These are phyloP conservation scores for Prunus dulcis DNA, from an alignment of 306 rosid genomes.

Conservation along the genomic window DNA sequence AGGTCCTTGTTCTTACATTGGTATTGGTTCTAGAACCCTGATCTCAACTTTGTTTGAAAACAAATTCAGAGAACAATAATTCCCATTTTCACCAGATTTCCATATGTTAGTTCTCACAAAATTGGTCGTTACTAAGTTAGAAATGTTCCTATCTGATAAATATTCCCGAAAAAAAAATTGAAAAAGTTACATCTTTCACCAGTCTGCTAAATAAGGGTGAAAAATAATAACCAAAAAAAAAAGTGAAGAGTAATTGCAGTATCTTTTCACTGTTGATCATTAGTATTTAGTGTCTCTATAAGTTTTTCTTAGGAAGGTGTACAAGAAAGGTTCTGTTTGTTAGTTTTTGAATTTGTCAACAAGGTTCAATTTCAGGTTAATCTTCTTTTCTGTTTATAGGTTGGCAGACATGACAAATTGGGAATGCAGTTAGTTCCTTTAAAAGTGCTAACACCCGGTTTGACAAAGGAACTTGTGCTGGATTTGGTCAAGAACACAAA, in stretches of 20 bases:
- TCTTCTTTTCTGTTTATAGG: conserved; percentile 37
- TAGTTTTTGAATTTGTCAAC: background rate
- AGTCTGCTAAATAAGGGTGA: background rate
- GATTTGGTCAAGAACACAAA: conserved; percentile 78
- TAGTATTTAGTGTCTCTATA: background rate
- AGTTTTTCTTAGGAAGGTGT: background rate
- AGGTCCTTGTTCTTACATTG: background rate
- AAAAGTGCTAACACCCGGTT: conserved; percentile 54
- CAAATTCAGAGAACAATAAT: background rate
- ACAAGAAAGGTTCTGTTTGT: background rate
- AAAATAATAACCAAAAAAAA: background rate
- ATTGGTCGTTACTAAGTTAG: background rate
- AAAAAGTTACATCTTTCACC: background rate
- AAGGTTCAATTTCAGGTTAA: background rate
- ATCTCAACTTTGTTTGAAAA: background rate
- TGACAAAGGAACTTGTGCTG: conserved; percentile 55
- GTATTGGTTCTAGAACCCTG: background rate
- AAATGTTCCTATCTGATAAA: background rate
- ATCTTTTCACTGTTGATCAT: background rate
- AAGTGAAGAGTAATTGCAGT: background rate
- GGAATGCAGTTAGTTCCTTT: conserved; percentile 91
- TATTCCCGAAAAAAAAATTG: background rate
- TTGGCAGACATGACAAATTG: conserved; percentile 76
- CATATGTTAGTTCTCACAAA: background rate
- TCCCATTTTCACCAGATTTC: background rate